Conservation (phyloP, 306 rosid genomes). For the Lathyrus sativus region DNA sequence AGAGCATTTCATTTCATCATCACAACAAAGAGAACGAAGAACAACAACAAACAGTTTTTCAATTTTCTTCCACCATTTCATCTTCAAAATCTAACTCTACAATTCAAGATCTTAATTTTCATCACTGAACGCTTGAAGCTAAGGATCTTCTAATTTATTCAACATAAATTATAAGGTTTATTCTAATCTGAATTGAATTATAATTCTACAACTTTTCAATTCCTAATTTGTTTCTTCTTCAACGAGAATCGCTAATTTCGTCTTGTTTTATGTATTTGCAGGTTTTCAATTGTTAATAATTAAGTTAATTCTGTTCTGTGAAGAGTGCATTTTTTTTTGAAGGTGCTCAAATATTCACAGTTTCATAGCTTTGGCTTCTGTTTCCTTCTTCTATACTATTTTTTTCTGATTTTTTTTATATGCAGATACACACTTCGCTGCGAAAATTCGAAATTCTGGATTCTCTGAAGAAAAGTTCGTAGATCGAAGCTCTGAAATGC, state of each 20-base stretch:
- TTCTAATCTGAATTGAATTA: constrained; percentile 9
- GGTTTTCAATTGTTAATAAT: constrained; percentile 38
- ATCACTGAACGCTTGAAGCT: constrained; percentile 42
- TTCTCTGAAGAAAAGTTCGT: constrained; percentile 30
- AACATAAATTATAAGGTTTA: constrained; percentile 41
- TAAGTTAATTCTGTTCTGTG: constrained; percentile 26
- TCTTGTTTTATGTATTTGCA: constrained; percentile 26
- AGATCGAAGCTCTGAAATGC: constrained; percentile 50
- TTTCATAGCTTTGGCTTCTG: constrained; percentile 33
- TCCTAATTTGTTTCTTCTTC: constrained; percentile 15
- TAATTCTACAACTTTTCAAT: constrained; percentile 27
- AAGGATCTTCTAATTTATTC: constrained; percentile 54
- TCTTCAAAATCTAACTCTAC: constrained; percentile 21
- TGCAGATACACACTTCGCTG: constrained; percentile 51
- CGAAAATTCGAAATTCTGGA: constrained; percentile 39
- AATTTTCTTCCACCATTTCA: constrained; percentile 20
- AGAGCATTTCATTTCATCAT: constrained; percentile 57
- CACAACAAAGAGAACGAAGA: constrained; percentile 24
- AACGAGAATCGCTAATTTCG: constrained; percentile 9
- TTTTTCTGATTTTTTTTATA: background rate
- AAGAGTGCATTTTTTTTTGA: constrained; percentile 25
- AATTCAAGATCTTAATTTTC: constrained; percentile 30
- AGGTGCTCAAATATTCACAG: constrained; percentile 20
- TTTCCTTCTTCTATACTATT: constrained; percentile 33
- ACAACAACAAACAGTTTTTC: constrained; percentile 24